Conservation (phyloP, 1,139 yeast genomes). For the Candida glucosophila region DNA sequence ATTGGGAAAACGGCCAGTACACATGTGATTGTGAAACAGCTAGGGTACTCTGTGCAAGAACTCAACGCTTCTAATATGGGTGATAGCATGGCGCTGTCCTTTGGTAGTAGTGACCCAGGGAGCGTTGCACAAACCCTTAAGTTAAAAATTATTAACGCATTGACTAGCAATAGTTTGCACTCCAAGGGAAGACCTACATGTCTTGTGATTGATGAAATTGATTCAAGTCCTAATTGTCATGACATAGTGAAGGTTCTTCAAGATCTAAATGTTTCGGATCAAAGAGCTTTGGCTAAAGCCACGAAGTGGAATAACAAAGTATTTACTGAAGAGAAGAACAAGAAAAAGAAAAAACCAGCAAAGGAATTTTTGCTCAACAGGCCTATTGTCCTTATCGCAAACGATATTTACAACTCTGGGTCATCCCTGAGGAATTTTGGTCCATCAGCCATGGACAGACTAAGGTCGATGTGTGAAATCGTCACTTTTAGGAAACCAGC, state of each 20-base stretch:
- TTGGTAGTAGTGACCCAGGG: slow-evolving; percentile 7
- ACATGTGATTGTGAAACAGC: slow-evolving; percentile 73
- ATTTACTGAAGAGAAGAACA: too few species aligned
- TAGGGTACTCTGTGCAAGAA: slow-evolving; percentile 76
- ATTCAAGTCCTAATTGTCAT: slow-evolving; percentile 67
- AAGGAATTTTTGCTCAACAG: slow-evolving; percentile 45
- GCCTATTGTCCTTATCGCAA: slow-evolving; percentile 90
- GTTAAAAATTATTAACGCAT: slow-evolving; percentile 56
- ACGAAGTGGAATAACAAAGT: slow-evolving; percentile 1
- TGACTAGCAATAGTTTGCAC: slow-evolving; percentile 55
- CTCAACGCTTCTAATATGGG: slow-evolving; percentile 79
- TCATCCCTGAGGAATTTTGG: slow-evolving; percentile 13
- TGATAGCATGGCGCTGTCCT: slow-evolving; percentile 25
- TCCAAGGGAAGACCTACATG: slow-evolving; percentile 61
- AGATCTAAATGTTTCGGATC: slow-evolving; percentile 56
- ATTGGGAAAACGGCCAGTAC: slow-evolving; percentile 92
- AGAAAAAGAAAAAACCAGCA: slow-evolving; percentile 15
- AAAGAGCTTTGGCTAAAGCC: slow-evolving; percentile 21
- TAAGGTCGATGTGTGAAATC: slow-evolving; percentile 67
- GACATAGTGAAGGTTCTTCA: slow-evolving; percentile 68
- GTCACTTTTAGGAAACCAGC: slow-evolving; percentile 55
- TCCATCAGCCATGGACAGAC: slow-evolving; percentile 50
- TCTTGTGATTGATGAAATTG: slow-evolving; percentile 81
- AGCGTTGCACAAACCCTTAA: slow-evolving; percentile 24
- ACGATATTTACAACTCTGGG: slow-evolving; percentile 61